Conservation (phyloP, 495 filamentous ascomycete genomes). For the Hypoxylon fuscum region DNA sequence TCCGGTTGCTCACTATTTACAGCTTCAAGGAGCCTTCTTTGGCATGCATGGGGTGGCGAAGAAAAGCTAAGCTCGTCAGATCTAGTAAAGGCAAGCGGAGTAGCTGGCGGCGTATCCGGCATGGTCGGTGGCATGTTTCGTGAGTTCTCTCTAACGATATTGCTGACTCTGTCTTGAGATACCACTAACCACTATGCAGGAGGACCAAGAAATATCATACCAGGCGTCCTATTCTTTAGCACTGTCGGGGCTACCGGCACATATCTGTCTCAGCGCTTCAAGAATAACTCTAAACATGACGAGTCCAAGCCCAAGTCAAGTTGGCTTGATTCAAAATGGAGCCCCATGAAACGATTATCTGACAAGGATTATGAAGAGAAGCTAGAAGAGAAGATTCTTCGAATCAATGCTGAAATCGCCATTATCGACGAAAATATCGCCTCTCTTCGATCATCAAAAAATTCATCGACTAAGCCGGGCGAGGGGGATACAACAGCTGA, state of each 20-base stretch:
- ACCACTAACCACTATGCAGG: conserved; percentile 44
- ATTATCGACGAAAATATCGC: conserved; percentile 86
- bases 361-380: conserved; percentile 82
- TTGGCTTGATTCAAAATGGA: conserved; percentile 74
- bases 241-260: conserved; percentile 23
- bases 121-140: conserved; percentile 70
- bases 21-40: conserved; percentile 50
- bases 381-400: conserved; percentile 78
- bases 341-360: conserved; percentile 77
- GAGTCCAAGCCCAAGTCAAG: conserved; percentile 32
- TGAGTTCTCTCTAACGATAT: conserved; percentile 49
- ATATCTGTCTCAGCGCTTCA: conserved; percentile 25
- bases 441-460: conserved; percentile 53
- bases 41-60: conserved; percentile 49
- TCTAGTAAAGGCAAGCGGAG: conserved; percentile 67
- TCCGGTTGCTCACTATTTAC: conserved; percentile 22
- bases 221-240: conserved; percentile 50
- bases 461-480: conserved; percentile 6
- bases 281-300: neutral
- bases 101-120: conserved; percentile 77
- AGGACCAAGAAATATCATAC: conserved; percentile 54
- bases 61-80: conserved; percentile 63
- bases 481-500: neutral
- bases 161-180: neutral
- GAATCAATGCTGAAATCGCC: conserved; percentile 84